Base-by-base conservation (phyloP, 352 stramenopile genomes). In the Phytophthora tentaculata region DNA sequence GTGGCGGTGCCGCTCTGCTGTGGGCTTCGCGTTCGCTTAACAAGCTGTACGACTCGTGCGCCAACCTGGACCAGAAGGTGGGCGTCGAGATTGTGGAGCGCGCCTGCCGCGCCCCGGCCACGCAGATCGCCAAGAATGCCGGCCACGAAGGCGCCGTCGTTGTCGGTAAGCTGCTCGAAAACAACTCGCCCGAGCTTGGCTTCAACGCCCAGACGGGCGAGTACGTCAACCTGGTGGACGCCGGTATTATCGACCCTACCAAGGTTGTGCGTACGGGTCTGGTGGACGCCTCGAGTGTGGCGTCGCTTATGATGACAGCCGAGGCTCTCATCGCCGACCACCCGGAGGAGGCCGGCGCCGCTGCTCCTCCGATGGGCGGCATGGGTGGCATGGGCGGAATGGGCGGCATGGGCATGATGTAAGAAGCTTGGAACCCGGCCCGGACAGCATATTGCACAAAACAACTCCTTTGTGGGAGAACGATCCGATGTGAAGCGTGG, bases 241-340 rank as follows among this genome's bases (percentile, higher is more conserved):
- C 90, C 56, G 98, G 98, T 77, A 99, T 99, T 75, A 98, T 99
- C 71, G 95, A 98, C 80, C 96, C 96, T 10, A 98, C 95, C 43
- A 99, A 99, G 90, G 98, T 99, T 39, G 98, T 99, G 54, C 96
- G 97, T 69, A 99, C 97, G 64, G 98, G 97, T 26, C 87, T 99
- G 61, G 86, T 99, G 43, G 97, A 99, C 81, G 98, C 98, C 24
- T 97, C 98, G 43, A 99, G 95, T 74, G 98, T 99, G 23, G 97
- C 98, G 35, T 98, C 96, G 76, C 88, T 99, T 55, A 97, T 99
- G 77, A 99, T 99, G 82, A 99, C 98, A n/a, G 98, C 97, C 23
- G 98, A 99, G 79, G 90, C 96, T 35, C 96, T 99, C 73, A 98
- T 99, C 78, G 93, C 92, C 7, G 97, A 99, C 78, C 77, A 98